Evolutionary conservation across 2,329 filamentous ascomycete species (phyloP).

Genomic region (Aspergillus novoparasiticus): DNA sequence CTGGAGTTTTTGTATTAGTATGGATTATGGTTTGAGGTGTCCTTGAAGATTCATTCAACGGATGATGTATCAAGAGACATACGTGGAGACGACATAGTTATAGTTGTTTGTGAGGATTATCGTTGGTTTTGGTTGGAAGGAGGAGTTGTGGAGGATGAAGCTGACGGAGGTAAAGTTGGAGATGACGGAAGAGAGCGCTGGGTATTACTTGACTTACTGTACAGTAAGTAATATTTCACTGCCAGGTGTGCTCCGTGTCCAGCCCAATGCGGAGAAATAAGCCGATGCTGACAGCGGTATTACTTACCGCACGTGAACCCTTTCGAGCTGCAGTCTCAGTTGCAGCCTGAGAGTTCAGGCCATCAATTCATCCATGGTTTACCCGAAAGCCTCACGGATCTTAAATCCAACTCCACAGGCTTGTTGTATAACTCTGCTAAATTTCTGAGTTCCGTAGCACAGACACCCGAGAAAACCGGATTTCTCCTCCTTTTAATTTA

Average conservation of each 20-base stretch:
- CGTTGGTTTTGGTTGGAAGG: neutral
- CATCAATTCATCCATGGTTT: neutral
- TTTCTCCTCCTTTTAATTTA: conserved; percentile 2
- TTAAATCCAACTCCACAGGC: neutral
- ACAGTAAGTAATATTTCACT: no score
- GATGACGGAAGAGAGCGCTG: neutral
- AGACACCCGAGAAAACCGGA: neutral
- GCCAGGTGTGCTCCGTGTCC: neutral
- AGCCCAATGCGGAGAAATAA: neutral
- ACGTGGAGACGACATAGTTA: conserved; percentile 2
- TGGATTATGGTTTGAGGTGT: neutral
- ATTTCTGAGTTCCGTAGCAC: neutral
- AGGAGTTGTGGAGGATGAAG: neutral
- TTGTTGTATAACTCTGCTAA: neutral
- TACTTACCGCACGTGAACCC: neutral
- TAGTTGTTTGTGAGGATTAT: neutral
- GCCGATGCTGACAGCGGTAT: neutral
- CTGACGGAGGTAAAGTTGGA: neutral
- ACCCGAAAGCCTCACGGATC: neutral
- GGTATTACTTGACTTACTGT: neutral
- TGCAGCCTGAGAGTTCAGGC: neutral
- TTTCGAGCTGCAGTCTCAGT: no score
- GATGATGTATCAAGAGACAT: neutral
- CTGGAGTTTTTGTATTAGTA: conserved; percentile 16
- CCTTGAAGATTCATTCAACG: neutral